Percentiles rank a stretch among this genome's conserved stretches.
Evolutionary conservation across 2,329 filamentous ascomycete genomes (phyloP).

Genomic region (Thielaviopsis populi): DNA sequence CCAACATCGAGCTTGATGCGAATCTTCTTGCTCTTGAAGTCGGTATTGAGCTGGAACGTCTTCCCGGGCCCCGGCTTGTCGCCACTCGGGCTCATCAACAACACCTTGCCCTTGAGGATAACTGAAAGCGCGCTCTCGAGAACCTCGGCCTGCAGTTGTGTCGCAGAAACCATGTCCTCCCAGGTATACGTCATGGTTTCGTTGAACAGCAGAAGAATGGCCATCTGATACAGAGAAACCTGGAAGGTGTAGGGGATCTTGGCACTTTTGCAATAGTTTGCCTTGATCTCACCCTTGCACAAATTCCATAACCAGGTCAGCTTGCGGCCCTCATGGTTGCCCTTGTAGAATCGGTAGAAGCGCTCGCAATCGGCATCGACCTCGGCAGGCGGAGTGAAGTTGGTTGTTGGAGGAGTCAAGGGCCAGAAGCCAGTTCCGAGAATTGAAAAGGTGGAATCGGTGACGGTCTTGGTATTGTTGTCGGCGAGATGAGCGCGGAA

Average conservation of each 20-base stretch:
- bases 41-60: conserved; percentile 72
- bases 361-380: conserved; percentile 79
- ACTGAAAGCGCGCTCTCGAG: conserved; percentile 77
- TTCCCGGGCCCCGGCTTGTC: conserved; percentile 67
- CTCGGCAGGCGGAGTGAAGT: conserved; percentile 74
- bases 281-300: conserved; percentile 92
- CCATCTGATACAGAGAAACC: conserved; percentile 97
- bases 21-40: conserved; percentile 97
- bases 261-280: conserved; percentile 74
- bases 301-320: conserved; percentile 97
- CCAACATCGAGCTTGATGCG: conserved; percentile 91
- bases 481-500: conserved; percentile 64
- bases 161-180: conserved; percentile 71
- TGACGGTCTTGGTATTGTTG: conserved; percentile 41
- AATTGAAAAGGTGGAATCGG: conserved; percentile 81
- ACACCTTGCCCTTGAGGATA: conserved; percentile 83
- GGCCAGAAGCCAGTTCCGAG: conserved; percentile 97
- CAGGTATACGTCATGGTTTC: conserved; percentile 74
- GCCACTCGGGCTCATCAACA: conserved; percentile 54
- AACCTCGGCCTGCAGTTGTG: conserved; percentile 63
- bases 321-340: conserved; percentile 93
- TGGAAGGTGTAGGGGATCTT: conserved; percentile 95
- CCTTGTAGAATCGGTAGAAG: conserved; percentile 82
- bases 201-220: conserved; percentile 86
- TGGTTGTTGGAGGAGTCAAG: conserved; percentile 68